Percentiles rank a stretch among this genome's conserved stretches.
Conservation (phyloP, 345 rosid genomes). For the Raphanus sativus region DNA sequence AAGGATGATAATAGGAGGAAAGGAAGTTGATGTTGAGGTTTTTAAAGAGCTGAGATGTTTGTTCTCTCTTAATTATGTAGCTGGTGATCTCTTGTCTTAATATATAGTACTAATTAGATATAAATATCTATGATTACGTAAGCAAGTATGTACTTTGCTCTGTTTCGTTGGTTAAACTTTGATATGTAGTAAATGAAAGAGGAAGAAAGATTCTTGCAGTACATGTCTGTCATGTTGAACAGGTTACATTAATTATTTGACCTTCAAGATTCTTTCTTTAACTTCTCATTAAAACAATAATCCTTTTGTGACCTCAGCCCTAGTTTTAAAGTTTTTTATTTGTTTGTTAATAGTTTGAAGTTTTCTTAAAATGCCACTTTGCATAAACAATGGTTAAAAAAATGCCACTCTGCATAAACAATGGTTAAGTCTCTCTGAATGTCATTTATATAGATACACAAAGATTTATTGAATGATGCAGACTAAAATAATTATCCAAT, state of each 20-base stretch:
- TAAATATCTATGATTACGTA: conserved; percentile 33
- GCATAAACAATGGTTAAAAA: neutral
- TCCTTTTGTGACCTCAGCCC: conserved; percentile 42
- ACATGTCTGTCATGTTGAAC: conserved; percentile 41
- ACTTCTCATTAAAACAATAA: conserved; percentile 26
- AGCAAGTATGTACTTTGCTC: conserved; percentile 34
- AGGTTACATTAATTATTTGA: conserved; percentile 37
- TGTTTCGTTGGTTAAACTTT: conserved; percentile 32
- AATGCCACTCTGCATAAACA: conserved; percentile 8
- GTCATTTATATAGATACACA: neutral
- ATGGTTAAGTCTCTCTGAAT: neutral
- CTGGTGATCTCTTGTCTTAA: conserved; percentile 30
- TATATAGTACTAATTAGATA: conserved; percentile 6
- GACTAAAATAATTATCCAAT: conserved; percentile 26
- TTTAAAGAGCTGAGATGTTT: conserved; percentile 21
- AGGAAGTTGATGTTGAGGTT: conserved; percentile 6
- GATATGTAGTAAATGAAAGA: conserved; percentile 27
- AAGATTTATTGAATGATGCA: neutral
- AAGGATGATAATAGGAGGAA: neutral
- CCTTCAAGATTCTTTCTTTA: conserved; percentile 42
- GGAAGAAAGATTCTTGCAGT: conserved; percentile 41
- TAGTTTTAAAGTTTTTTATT: conserved; percentile 21
- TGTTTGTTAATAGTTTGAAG: conserved; percentile 26
- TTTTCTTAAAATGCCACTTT: conserved; percentile 26
- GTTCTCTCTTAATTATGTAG: conserved; percentile 37